These are phyloP conservation scores for Edaphochlamys debaryana DNA, from an alignment of 139 green algal genomes.

Conservation along the genomic window DNA sequence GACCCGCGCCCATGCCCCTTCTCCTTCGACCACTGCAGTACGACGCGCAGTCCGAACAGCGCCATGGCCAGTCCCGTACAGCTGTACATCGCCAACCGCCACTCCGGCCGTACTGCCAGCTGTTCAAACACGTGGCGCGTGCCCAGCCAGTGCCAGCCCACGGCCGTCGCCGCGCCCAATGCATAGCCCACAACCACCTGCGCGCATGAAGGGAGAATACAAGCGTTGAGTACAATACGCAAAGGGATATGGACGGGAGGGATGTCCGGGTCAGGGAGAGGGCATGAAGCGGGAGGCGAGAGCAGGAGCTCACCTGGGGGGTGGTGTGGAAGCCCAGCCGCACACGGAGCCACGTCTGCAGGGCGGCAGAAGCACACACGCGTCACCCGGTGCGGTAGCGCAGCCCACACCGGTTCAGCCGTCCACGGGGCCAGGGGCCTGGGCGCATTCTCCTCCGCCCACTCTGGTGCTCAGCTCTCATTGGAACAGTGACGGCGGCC, in stretches of 20 bases:
- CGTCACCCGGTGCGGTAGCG: background rate
- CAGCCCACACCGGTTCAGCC: background rate
- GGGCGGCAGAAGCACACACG: background rate
- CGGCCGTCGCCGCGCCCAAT: conserved; percentile 58
- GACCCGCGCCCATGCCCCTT: background rate
- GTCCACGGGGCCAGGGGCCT: background rate
- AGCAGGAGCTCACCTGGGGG: conserved; percentile 47
- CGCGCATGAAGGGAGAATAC: background rate
- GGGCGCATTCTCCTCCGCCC: no score
- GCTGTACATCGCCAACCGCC: conserved; percentile 11
- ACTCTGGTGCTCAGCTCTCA: no score
- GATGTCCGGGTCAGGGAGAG: background rate
- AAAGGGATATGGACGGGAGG: background rate
- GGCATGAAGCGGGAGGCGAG: background rate
- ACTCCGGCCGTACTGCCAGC: background rate
- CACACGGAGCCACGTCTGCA: conserved; percentile 76
- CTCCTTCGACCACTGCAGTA: conserved; percentile 45
- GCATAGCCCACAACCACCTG: conserved; percentile 65
- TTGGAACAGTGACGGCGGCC: background rate
- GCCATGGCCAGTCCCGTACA: conserved; percentile 9
- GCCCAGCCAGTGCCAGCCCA: conserved; percentile 27
- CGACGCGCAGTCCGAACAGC: conserved; percentile 33
- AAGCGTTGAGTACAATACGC: background rate
- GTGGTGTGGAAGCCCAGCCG: conserved; percentile 75
- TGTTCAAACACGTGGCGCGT: background rate